Evolutionary conservation across 345 rosid species (phyloP), one percentile per base, ranked within the genome.

Genomic region (Theobroma cacao): DNA sequence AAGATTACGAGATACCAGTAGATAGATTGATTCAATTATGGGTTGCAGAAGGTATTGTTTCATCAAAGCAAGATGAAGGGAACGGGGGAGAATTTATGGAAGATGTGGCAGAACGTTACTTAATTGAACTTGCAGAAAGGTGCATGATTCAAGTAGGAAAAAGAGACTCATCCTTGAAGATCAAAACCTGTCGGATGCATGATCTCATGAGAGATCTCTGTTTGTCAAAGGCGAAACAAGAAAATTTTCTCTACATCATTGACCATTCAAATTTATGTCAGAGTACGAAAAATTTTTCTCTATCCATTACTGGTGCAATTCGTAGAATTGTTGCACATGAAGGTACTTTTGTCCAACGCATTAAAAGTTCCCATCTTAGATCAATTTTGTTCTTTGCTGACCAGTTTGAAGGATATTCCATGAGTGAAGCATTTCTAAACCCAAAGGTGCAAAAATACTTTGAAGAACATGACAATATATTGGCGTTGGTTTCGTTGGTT

Each of bases 1-100:
- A 78, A 41, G 85, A 87, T 71, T 72, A 40, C 14, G 75, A 76
- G 15, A 86, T 89, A 66, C 64, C 72, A 0, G 60, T 55, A 0
- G 73, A 72, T 7, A 79, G 64, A 31, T 64, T 87, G 72, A 52
- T 87, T 36, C 69, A 53, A 9, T 64, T 86, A 63, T 88, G 88
- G 92, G 72, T 84, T 18, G 88, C 87, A 5, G 86, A 86, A 73
- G 92, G 92, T 26, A 60, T 89, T 53, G 72, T 87, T 24, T 17
- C 78, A 2, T 62, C 15, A n/a, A 30, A 34, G 8, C 10, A 72
- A 12, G n/a, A 1, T 7, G 55, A 58, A 53, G 2, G 60, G 43
- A 68, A 55, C 52, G 80, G 72, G 30, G 81, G 75, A 38, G 79
- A 17, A 14, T 30, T 62, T 1, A n/a, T 77, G 15, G 86, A 79